These are phyloP conservation scores for Calonectria pauciramosa DNA, from an alignment of 2,329 filamentous ascomycete genomes.

Conservation along the genomic window DNA sequence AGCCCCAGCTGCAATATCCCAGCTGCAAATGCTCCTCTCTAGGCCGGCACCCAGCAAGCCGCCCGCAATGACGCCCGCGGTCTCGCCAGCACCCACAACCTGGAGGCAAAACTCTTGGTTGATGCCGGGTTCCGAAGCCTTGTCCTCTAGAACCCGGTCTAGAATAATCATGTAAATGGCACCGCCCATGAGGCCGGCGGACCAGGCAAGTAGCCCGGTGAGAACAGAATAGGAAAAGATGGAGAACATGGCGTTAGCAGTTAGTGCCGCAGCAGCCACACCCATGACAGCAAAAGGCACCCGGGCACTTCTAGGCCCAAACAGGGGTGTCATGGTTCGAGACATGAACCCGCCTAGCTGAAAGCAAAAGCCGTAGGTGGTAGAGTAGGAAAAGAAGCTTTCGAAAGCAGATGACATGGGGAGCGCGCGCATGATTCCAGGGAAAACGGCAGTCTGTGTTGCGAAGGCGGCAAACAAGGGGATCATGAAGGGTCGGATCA, in stretches of 20 bases:
- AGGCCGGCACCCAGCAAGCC: slow-evolving; percentile 43
- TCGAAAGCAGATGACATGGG: slow-evolving; percentile 39
- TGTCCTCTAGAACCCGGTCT: slow-evolving; percentile 37
- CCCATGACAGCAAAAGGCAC: slow-evolving; percentile 26
- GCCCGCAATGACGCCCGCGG: slow-evolving; percentile 45
- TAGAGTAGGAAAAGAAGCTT: slow-evolving; percentile 46
- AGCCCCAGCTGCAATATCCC: slow-evolving; percentile 1
- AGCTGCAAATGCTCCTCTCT: slow-evolving; percentile 42
- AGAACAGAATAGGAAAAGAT: slow-evolving; percentile 39
- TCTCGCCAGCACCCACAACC: slow-evolving; percentile 46
- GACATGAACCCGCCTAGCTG: slow-evolving; percentile 48
- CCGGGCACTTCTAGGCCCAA: slow-evolving; percentile 29
- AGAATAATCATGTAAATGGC: slow-evolving; percentile 47
- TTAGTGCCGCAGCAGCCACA: slow-evolving; percentile 18
- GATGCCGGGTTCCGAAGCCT: slow-evolving; percentile 26
- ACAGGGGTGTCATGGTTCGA: slow-evolving; percentile 39
- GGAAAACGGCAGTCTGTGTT: slow-evolving; percentile 43
- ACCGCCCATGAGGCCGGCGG: slow-evolving; percentile 46
- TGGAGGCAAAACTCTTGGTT: slow-evolving; percentile 49
- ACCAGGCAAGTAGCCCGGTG: slow-evolving; percentile 44
- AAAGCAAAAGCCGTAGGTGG: slow-evolving; percentile 46
- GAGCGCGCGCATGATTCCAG: slow-evolving; percentile 47
- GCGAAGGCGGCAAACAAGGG: slow-evolving; percentile 44
- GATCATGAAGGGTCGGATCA: slow-evolving; percentile 44
- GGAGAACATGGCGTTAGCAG: slow-evolving; percentile 41